Evolutionary conservation across 805 yeast genomes (phyloP).

Genomic region (Candida mattraensis): DNA sequence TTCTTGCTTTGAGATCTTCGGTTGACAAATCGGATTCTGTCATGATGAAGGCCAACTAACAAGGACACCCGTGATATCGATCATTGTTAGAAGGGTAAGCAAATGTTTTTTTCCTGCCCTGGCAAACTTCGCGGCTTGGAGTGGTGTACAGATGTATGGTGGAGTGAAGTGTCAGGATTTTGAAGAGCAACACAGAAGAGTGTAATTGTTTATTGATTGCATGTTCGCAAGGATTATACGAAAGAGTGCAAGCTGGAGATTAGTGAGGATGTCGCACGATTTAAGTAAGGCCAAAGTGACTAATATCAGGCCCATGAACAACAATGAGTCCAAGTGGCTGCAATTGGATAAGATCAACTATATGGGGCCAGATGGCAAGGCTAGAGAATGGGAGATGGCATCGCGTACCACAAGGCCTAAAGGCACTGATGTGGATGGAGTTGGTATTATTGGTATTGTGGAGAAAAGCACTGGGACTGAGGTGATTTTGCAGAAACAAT

Average conservation of each 20-base stretch:
- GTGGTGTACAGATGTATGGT: too few species aligned
- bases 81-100: slow-evolving; percentile 10
- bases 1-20: slow-evolving; percentile 50
- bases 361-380: slow-evolving; percentile 66
- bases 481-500: slow-evolving; percentile 78
- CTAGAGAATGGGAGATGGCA: slow-evolving; percentile 90
- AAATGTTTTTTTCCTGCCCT: too few species aligned
- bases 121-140: too few species aligned
- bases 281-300: slow-evolving; percentile 32
- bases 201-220: too few species aligned
- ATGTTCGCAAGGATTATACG: background rate
- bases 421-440: slow-evolving; percentile 76
- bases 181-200: too few species aligned
- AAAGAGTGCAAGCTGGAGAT: slow-evolving; percentile 11
- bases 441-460: slow-evolving; percentile 79
- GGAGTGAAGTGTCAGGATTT: too few species aligned
- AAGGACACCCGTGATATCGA: too few species aligned
- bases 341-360: slow-evolving; percentile 66
- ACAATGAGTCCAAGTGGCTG: slow-evolving; percentile 62
- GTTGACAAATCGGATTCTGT: slow-evolving; percentile 15
- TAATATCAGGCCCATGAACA: slow-evolving; percentile 32
- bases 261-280: too few species aligned
- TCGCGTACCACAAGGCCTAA: slow-evolving; percentile 70
- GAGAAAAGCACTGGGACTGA: slow-evolving; percentile 42
- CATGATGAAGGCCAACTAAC: slow-evolving; percentile 14